Evolutionary conservation across 257 asterid species (phyloP).

Genomic region (Gentiana dahurica): DNA sequence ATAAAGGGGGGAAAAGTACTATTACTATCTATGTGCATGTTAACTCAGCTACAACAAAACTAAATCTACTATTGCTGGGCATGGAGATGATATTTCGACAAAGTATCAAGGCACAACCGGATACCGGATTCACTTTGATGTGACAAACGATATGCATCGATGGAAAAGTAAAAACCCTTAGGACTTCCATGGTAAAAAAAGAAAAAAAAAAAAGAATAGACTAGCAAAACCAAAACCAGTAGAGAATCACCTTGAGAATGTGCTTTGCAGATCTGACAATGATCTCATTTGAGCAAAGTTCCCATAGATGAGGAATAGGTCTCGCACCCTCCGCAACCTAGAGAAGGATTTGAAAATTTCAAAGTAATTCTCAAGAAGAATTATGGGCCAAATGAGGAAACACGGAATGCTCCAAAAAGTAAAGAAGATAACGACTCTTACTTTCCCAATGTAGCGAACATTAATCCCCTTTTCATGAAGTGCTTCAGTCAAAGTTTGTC

Average conservation of each 20-base stretch:
- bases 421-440: constrained; percentile 19
- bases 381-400: not conserved
- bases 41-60: too few relatives aligned
- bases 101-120: too few relatives aligned
- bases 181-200: not conserved
- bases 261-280: constrained; percentile 88
- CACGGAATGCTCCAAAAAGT: not conserved
- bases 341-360: constrained; percentile 7
- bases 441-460: constrained; percentile 82
- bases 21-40: too few relatives aligned
- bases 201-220: not conserved
- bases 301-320: constrained; percentile 89
- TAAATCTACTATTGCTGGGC: too few relatives aligned
- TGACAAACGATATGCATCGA: too few relatives aligned
- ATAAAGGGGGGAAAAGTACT: too few relatives aligned
- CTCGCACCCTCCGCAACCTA: constrained; percentile 87
- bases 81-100: too few relatives aligned
- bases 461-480: constrained; percentile 94
- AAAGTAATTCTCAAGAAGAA: too few relatives aligned
- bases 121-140: too few relatives aligned
- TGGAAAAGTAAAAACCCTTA: too few relatives aligned
- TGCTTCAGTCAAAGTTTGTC: constrained; percentile 89
- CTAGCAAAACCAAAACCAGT: constrained; percentile 13
- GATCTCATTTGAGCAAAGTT: constrained; percentile 75
- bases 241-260: constrained; percentile 56